These are phyloP conservation scores for Entomortierella chlamydospora DNA, from an alignment of 192 early-diverging fungal species.

Conservation along the genomic window DNA sequence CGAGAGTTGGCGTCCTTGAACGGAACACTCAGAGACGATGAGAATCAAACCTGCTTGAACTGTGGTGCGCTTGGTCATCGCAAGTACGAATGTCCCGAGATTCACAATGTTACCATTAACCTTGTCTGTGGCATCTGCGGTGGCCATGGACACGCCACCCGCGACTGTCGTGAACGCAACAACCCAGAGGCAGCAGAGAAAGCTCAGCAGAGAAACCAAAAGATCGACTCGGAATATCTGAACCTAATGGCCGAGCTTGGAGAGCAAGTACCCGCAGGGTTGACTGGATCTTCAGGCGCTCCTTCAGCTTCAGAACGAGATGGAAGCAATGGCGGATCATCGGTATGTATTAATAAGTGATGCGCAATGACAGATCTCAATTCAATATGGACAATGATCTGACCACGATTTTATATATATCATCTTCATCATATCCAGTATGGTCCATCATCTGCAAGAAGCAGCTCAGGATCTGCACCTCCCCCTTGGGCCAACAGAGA, in stretches of 20 bases:
- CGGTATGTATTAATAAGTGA: conserved; percentile 4
- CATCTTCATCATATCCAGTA: conserved; percentile 3
- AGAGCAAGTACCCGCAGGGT: conserved; percentile 46
- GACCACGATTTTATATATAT: background rate
- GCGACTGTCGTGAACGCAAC: conserved; percentile 91
- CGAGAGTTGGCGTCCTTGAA: conserved; percentile 95
- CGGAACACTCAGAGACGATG: conserved; percentile 96
- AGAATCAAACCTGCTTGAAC: conserved; percentile 93
- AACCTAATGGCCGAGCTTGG: conserved; percentile 96
- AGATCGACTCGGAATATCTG: conserved; percentile 91
- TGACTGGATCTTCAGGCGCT: conserved; percentile 7
- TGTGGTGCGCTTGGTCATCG: conserved; percentile 94
- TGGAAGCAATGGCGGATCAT: conserved; percentile 15
- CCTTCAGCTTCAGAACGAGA: conserved; percentile 2
- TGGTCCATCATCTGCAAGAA: conserved; percentile 27
- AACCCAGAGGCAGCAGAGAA: conserved; percentile 81
- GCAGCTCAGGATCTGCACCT: conserved; percentile 36
- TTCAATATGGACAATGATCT: background rate
- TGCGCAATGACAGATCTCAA: no score
- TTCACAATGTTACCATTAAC: conserved; percentile 85
- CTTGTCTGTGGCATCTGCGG: conserved; percentile 91
- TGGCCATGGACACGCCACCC: conserved; percentile 91
- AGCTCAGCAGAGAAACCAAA: conserved; percentile 83
- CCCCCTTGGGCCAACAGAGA: conserved; percentile 49
- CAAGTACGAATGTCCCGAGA: conserved; percentile 91